Conservation (phyloP, 2,329 filamentous ascomycete species). For the Phaeosphaeria sp. region DNA sequence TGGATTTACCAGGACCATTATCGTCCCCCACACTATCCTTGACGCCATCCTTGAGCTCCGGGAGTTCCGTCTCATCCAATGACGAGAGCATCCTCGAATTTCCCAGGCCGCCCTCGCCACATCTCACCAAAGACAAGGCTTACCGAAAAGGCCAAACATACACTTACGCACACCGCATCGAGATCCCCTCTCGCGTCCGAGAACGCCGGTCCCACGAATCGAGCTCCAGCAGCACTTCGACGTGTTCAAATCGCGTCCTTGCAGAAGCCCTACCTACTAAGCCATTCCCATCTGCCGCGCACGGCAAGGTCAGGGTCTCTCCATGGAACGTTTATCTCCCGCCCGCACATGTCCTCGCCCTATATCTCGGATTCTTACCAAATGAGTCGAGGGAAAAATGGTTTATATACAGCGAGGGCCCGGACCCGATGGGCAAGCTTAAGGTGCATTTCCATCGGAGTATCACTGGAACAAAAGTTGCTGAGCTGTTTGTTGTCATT, state of each 20-base stretch:
- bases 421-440: constrained; percentile 39
- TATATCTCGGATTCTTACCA: constrained; percentile 39
- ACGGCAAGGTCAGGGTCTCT: not conserved
- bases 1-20: not conserved
- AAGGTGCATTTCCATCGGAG: constrained; percentile 44
- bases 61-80: constrained; percentile 1
- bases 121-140: constrained; percentile 14
- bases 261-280: constrained; percentile 23
- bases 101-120: constrained; percentile 9
- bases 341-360: constrained; percentile 34
- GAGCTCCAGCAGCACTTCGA: constrained; percentile 1
- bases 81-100: constrained; percentile 6
- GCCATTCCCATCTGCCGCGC: constrained; percentile 20
- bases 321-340: constrained; percentile 43
- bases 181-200: constrained; percentile 9
- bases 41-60: constrained; percentile 8
- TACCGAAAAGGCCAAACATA: constrained; percentile 5
- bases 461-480: constrained; percentile 42
- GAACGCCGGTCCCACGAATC: constrained; percentile 3
- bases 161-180: constrained; percentile 13
- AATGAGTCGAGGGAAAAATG: constrained; percentile 35
- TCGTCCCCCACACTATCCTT: not conserved
- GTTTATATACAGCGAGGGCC: constrained; percentile 45
- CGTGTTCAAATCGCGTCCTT: constrained; percentile 14
- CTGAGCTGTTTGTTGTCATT: constrained; percentile 43